Evolutionary conservation across 148 eudicot genomes (phyloP).

Genomic region (Chenopodium suecicum): DNA sequence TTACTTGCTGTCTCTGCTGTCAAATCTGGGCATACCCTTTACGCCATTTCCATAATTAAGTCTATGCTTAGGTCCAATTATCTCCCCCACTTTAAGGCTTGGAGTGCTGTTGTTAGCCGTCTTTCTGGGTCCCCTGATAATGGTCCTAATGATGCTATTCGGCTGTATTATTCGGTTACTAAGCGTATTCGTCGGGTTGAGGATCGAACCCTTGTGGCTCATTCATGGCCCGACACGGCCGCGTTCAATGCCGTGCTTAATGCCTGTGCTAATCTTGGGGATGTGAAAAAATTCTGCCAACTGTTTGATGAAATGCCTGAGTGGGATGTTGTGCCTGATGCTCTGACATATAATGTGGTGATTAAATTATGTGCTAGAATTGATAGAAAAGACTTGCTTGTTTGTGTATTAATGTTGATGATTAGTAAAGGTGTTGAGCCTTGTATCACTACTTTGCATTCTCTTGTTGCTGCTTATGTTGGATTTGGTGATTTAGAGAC

Average conservation of each 20-base stretch:
- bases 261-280: slow-evolving; percentile 85
- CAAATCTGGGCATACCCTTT: slow-evolving; percentile 65
- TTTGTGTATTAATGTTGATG: slow-evolving; percentile 65
- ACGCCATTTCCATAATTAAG: slow-evolving; percentile 68
- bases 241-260: slow-evolving; percentile 85
- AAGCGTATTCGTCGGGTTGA: slow-evolving; percentile 44
- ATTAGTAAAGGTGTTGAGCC: slow-evolving; percentile 51
- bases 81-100: slow-evolving; percentile 91
- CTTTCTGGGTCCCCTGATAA: slow-evolving; percentile 66
- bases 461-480: slow-evolving; percentile 90
- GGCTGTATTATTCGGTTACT: slow-evolving; percentile 42
- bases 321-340: slow-evolving; percentile 67
- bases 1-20: slow-evolving; percentile 76
- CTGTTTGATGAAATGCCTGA: slow-evolving; percentile 78
- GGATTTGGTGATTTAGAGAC: slow-evolving; percentile 80
- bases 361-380: slow-evolving; percentile 75
- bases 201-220: slow-evolving; percentile 34
- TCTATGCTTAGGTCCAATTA: slow-evolving; percentile 83
- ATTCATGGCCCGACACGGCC: slow-evolving; percentile 72
- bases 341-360: slow-evolving; percentile 79
- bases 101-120: slow-evolving; percentile 85
- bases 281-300: slow-evolving; percentile 47
- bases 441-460: slow-evolving; percentile 81
- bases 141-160: slow-evolving; percentile 64
- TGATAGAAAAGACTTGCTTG: slow-evolving; percentile 77